Conservation (phyloP, 306 rosid genomes). For the Vigna mungo region DNA sequence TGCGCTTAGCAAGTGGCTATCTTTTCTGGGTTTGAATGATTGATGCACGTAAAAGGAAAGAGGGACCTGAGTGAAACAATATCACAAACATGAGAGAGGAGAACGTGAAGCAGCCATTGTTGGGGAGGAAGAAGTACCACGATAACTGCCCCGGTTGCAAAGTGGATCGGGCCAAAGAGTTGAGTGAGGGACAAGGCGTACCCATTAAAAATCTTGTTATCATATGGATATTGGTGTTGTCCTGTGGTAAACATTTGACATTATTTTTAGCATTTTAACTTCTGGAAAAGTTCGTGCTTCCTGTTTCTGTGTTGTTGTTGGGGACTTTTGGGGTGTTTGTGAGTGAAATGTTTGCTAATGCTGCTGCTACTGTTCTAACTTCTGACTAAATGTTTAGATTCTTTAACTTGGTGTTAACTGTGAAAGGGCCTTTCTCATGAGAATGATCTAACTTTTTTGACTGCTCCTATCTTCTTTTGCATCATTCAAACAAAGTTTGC, state of each 20-base stretch:
- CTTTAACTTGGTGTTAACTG: not conserved
- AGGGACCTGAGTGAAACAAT: not conserved
- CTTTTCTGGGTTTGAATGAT: not conserved
- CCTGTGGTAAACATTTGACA: conserved; percentile 48
- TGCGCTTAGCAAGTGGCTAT: not conserved
- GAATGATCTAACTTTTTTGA: not conserved
- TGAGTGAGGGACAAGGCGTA: conserved; percentile 39
- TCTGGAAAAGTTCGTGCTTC: not conserved
- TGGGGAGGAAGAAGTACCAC: not conserved
- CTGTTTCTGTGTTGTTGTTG: not conserved
- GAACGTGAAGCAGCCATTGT: not conserved
- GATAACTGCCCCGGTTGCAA: not conserved
- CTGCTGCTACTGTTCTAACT: not conserved
- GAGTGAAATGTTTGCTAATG: not conserved
- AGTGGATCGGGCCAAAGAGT: not conserved
- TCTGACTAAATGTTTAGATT: not conserved
- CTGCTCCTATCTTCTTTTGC: not conserved
- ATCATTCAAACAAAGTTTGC: not conserved
- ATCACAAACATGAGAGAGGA: conserved; percentile 9
- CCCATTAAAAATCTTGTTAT: conserved; percentile 49
- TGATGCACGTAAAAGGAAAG: not conserved
- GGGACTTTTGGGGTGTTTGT: not conserved
- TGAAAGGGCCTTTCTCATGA: not conserved
- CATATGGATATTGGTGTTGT: conserved; percentile 57
- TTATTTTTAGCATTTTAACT: not conserved